Base-by-base conservation (phyloP, 2,329 filamentous ascomycete genomes). In the Nemania serpens region DNA sequence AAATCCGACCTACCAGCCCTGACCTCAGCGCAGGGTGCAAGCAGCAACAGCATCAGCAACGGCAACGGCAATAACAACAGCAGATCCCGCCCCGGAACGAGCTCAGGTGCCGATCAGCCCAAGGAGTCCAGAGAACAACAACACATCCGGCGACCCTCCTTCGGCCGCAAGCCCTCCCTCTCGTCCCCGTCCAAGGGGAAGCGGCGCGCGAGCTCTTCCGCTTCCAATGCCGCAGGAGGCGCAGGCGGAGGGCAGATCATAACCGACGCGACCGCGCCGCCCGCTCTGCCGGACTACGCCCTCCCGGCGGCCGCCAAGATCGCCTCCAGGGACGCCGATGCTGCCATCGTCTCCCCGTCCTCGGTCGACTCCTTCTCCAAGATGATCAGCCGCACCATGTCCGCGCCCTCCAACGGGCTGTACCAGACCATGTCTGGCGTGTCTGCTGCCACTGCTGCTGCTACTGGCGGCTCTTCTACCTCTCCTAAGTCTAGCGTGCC, bases 231-330 rank as follows among this genome's bases (percentile, higher is more conserved):
- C 18, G 61, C 63, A 45, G 58, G 61, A 34, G 77, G 65, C 42
- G 79, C 48, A 72, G 78, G n/a, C n/a, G n/a, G 43, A 73, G 75
- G 55, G 36, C 68, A 68, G 42, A 68, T 68, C 36, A 59, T 69
- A 47, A 81, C 78, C 55, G 80, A 83, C 72, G 78, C 76, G 51
- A 67, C 78, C 20, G 76, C 75, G 46, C 83, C 82, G 36, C 82
- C 82, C n/a, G 80, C 82, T 5, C 76, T 85, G 17, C 82, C 82
- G 47, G 81, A 84, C 54, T 82, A 82, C 73, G 81, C 81, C 4
- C 78, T 83, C 58, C 72, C 80, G n/a, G 78, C 78, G 46, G 77
- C 80, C 3, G 79, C 80, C 37, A 82, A 81, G 67, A 50, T 67
- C 39, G 45, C 63, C n/a, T n/a, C n/a, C 33, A 73, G 65, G 46